phyloP scores from a whole-genome alignment of 2,329 filamentous ascomycete species.

The Parastagonospora nodorum region DNA sequence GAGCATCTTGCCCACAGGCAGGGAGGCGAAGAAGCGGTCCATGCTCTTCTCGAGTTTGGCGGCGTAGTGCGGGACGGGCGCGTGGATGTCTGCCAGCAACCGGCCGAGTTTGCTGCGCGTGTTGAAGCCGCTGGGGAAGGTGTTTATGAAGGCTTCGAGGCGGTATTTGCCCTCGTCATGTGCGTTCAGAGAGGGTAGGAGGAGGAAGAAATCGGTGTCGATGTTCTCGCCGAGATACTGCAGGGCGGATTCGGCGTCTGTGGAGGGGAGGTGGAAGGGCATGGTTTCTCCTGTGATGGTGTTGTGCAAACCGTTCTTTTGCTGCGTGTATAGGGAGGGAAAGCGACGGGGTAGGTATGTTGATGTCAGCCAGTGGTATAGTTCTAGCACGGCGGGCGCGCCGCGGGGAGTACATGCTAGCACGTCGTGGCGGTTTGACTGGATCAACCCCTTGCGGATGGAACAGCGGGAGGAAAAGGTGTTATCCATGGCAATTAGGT shows the following conservation, averaged over 20 bases:
- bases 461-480: conserved; percentile 60
- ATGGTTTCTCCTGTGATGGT: conserved; percentile 51
- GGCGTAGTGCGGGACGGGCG: conserved; percentile 62
- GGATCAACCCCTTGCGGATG: conserved; percentile 56
- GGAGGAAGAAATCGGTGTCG: conserved; percentile 65
- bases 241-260: conserved; percentile 49
- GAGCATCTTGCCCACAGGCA: conserved; percentile 61
- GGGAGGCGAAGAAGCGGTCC: conserved; percentile 64
- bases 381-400: conserved; percentile 58
- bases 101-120: conserved; percentile 60
- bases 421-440: conserved; percentile 49
- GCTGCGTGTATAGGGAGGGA: conserved; percentile 57
- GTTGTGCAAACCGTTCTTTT: conserved; percentile 49
- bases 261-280: conserved; percentile 40
- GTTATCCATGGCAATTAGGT: conserved; percentile 64
- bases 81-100: conserved; percentile 61
- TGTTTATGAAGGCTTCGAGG: conserved; percentile 61
- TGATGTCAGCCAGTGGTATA: conserved; percentile 60
- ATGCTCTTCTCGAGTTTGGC: conserved; percentile 59
- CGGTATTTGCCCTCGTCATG: conserved; percentile 53
- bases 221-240: conserved; percentile 57
- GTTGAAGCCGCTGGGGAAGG: conserved; percentile 64
- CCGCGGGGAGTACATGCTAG: conserved; percentile 43
- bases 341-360: conserved; percentile 63
- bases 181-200: conserved; percentile 51